Base-by-base conservation (phyloP, 1,284 basidiomycete species). In the Leccinum variabile region DNA sequence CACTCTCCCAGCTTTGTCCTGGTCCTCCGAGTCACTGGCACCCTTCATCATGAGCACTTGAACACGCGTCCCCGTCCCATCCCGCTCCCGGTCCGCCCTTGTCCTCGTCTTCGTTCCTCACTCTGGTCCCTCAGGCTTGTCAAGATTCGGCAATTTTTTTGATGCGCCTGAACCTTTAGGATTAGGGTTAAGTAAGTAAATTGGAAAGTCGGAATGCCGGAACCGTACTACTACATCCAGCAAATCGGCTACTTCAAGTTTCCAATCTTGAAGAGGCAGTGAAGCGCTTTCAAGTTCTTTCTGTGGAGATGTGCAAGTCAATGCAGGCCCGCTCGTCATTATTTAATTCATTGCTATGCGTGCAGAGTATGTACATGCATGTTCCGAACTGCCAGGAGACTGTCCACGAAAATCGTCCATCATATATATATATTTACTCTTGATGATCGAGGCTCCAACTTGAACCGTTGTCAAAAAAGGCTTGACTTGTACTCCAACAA, bases 401-500 rank as follows among this genome's bases (percentile, higher is more conserved):
- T 35, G 39, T 41, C 39, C 39, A n/a, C 9, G 39, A 41, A n/a
- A 4, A 41, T 41, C 8, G 39, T 41, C 9, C 16, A 16, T 9
- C 16, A 25, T 25, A 16, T 41, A 16, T n/a, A n/a, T n/a, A n/a
- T 41, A 9, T n/a, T 41, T 39, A 14, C 16, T 46, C 10, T 10
- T 10, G 18, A 18, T 46, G 18, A 18, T 46, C 44, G n/a, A 18
- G 9, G 41, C 9, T 18, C 41, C 39, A 28, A 5, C 28, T 28
- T 28, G 11, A 35, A 35, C 25, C 25, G 25, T 25, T 25, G 25
- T 25, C 25, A 25, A 25, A 25, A 25, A 25, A 25, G 25, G 25
- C 41, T 46, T 11, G 14, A 9, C 37, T 41, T 70, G 67, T 85
- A 87, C 57, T 84, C 81, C 44, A 82, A 76, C 52, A 90, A 66